Base-by-base conservation (phyloP, 306 rosid species). In the Trifolium repens region DNA sequence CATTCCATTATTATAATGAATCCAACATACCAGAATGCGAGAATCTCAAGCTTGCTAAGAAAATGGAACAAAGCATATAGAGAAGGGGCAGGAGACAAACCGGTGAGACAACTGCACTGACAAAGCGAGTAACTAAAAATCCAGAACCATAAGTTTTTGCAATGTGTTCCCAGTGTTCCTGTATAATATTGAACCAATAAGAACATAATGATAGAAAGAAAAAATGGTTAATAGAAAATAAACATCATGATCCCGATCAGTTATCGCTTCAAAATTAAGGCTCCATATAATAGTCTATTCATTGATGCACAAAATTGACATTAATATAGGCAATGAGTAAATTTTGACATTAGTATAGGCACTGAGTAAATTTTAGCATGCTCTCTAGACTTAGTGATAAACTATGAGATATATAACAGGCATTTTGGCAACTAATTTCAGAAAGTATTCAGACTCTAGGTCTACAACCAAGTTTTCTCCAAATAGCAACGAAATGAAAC, bases 131-230 rank as follows among this genome's bases (percentile, higher is more conserved):
- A 34, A 94, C 79, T 82, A 94, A 79, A 82, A 82, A 88, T 78
- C 97, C 97, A 27, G 97, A 74, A 66, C 91, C 97, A 83, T 85
- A 94, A 9, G 87, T 94, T 72, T 86, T 75, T 4, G 74, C 17
- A 73, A 94, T 80, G 67, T 72, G 77, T 69, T 85, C 90, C 97
- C 97, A 94, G 17, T 90, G 84, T 35, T 84, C 88, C 98, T 91
- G 88, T 34, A 78, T 70, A 69, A 5, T 17, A 77, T 67, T 42
- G 24, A 76, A 50, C 8, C 39, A 26, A 32, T 77, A 3, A 78
- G 65, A 73, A 55, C 8, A 74, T 66, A 26, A 49, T 14, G 8
- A 7, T 34, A 7, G 19, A 72, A 72, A 2, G 42, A n/a, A 46
- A 13, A 37, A 26, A 70, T 9, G 46, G 53, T 63, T 58, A 54